These are phyloP conservation scores for Arthrobotrys conoides DNA, from an alignment of 2,329 filamentous ascomycete genomes.

Conservation along the genomic window DNA sequence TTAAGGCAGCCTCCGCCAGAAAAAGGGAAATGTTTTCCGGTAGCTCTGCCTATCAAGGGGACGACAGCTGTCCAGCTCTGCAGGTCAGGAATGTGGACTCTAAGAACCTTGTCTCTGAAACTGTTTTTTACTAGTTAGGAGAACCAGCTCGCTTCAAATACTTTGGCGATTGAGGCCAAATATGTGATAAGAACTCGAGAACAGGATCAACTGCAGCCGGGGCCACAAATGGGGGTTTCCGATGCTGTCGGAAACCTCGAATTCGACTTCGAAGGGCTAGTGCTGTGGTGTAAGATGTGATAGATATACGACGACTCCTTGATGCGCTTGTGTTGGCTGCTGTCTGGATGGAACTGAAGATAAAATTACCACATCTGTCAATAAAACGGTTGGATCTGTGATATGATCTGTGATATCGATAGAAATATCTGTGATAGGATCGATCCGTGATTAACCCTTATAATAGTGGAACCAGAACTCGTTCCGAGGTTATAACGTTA, in stretches of 20 bases:
- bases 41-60: constrained; percentile 43
- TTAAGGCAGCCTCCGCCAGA: background rate
- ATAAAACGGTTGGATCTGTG: constrained; percentile 12
- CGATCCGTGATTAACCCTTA: too few relatives aligned
- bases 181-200: constrained; percentile 10
- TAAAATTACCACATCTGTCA: constrained; percentile 37
- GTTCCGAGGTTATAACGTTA: background rate
- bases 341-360: constrained; percentile 2
- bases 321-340: constrained; percentile 21
- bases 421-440: too few relatives aligned
- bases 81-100: constrained; percentile 51
- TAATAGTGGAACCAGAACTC: too few relatives aligned
- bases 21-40: constrained; percentile 14
- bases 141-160: constrained; percentile 19
- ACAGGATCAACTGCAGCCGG: constrained; percentile 31
- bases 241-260: background rate
- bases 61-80: constrained; percentile 28
- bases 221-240: constrained; percentile 23
- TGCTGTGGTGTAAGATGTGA: background rate
- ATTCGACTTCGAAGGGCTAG: background rate
- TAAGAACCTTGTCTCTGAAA: constrained; percentile 28
- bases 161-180: background rate
- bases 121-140: background rate
- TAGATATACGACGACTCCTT: constrained; percentile 28
- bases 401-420: background rate